Evolutionary conservation across 495 filamentous ascomycete genomes (phyloP), one percentile per base, ranked within the genome.

Genomic region (Daldinia decipiens): DNA sequence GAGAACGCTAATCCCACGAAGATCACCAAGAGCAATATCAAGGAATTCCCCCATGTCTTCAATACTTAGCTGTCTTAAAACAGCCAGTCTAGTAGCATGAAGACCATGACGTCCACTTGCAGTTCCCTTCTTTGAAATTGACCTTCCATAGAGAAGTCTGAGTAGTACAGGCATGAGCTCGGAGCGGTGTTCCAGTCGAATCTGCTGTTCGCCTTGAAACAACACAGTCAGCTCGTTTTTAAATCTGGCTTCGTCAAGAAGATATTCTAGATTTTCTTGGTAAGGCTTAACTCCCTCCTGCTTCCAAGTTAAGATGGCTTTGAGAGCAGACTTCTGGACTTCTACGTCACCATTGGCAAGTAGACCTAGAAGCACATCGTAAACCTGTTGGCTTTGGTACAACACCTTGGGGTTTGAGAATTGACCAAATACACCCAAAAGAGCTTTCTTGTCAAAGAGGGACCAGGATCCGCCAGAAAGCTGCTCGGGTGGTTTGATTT

Each of bases 201-300:
- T 90, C 60, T 88, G 79, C 68, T 89, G 92, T 59, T 94, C 89
- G 8, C 93, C 91, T 73, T 93, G 92, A 54, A 98, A 87, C 61
- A 98, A 91, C 1, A 93, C 87, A 0, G 93, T 87, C 13, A 98
- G 86, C 79, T 98, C 93, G 73, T 98, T 96, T 72, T 92, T 90
- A 80, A 98, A 98, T 50, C 92, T 84, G 3, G 92, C 87, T 65
- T 98, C 95, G 71, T 99, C 96, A 13, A 98, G 84, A 4, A 99
- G 84, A 68, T 95, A 95, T 39, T 92, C 85, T 7, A 99, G 83
- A 67, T 93, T 91, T 71, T 97, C 94, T 67, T 94, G 87, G 74
- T 97, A 98, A 3, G 89, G 88, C 51, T 84, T 84, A 53, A 99
- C 83, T 17, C 84, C 87, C 2, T 90, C 82, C 38, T 87, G 84